phyloP scores from a whole-genome alignment of 192 early-diverging fungal species.

The Irineochytrium annulatum region DNA sequence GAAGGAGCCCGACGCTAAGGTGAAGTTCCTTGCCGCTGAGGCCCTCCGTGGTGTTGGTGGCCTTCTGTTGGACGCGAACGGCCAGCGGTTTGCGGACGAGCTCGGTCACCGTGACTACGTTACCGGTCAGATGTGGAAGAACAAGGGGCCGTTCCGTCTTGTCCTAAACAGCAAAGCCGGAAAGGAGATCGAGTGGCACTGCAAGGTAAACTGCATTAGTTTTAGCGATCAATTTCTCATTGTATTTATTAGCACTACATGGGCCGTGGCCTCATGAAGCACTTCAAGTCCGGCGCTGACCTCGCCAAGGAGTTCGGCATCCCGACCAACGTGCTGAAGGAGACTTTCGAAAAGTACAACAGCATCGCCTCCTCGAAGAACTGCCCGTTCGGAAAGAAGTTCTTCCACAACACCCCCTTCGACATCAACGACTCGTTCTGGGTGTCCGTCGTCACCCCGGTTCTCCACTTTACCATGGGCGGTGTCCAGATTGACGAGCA shows the following conservation, averaged over 20 bases:
- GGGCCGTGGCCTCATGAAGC: slow-evolving; percentile 85
- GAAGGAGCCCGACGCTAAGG: slow-evolving; percentile 61
- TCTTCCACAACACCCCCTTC: slow-evolving; percentile 55
- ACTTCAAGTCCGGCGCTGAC: slow-evolving; percentile 68
- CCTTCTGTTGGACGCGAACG: slow-evolving; percentile 62
- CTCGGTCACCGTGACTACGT: slow-evolving; percentile 79
- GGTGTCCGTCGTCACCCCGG: slow-evolving; percentile 66
- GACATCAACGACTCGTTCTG: slow-evolving; percentile 45
- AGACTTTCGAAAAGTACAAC: slow-evolving; percentile 49
- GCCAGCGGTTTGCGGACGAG: slow-evolving; percentile 77
- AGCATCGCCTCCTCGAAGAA: slow-evolving; percentile 52
- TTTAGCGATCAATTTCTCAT: neutral
- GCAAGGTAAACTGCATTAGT: slow-evolving; percentile 38
- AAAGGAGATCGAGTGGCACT: slow-evolving; percentile 91
- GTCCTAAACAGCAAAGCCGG: slow-evolving; percentile 78
- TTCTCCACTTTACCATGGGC: slow-evolving; percentile 85
- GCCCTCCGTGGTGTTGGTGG: slow-evolving; percentile 81
- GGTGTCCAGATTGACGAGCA: slow-evolving; percentile 37
- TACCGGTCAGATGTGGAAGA: slow-evolving; percentile 64
- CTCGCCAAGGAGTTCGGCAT: slow-evolving; percentile 74
- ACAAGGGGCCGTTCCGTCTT: slow-evolving; percentile 79
- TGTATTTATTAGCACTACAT: slow-evolving; percentile 60
- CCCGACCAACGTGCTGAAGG: slow-evolving; percentile 11
- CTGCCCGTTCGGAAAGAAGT: slow-evolving; percentile 54
- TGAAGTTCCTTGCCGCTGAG: slow-evolving; percentile 86